These are phyloP conservation scores for Kluyveromyces starmeri DNA, from an alignment of 805 yeast species.

Conservation along the genomic window DNA sequence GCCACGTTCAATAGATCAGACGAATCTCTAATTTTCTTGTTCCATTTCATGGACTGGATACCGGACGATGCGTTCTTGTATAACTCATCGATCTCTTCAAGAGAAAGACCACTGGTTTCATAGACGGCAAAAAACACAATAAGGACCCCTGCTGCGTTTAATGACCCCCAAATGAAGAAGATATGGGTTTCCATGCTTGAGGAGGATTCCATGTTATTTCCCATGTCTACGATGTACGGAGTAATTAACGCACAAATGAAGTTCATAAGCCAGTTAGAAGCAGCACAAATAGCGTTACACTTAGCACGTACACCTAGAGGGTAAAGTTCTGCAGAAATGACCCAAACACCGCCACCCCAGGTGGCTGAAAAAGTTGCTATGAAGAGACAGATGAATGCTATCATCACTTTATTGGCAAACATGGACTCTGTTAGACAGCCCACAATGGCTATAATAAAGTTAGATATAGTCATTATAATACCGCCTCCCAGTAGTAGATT, in stretches of 20 bases:
- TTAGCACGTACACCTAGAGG: conserved; percentile 68
- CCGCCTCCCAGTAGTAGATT: conserved; percentile 66
- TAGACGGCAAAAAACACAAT: conserved; percentile 61
- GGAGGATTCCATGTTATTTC: conserved; percentile 38
- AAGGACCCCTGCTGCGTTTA: conserved; percentile 49
- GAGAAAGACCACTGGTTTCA: conserved; percentile 70
- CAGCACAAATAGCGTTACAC: conserved; percentile 66
- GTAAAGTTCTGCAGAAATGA: conserved; percentile 53
- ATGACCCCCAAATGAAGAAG: conserved; percentile 74
- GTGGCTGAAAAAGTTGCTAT: conserved; percentile 72
- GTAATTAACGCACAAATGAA: conserved; percentile 67
- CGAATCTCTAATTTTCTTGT: conserved; percentile 14
- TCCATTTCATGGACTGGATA: conserved; percentile 39
- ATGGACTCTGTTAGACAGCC: conserved; percentile 42
- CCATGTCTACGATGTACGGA: conserved; percentile 66
- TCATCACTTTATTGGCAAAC: conserved; percentile 44
- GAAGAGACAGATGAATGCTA: conserved; percentile 59
- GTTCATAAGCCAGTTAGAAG: conserved; percentile 75
- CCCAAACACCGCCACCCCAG: conserved; percentile 85
- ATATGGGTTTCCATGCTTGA: conserved; percentile 63
- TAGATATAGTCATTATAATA: conserved; percentile 57
- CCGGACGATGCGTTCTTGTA: conserved; percentile 54
- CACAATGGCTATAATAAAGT: conserved; percentile 61
- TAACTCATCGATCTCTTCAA: conserved; percentile 76
- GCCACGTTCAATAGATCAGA: conserved; percentile 2